Evolutionary conservation across 1,284 basidiomycete species (phyloP).

Genomic region (Phenoliferia sp.): DNA sequence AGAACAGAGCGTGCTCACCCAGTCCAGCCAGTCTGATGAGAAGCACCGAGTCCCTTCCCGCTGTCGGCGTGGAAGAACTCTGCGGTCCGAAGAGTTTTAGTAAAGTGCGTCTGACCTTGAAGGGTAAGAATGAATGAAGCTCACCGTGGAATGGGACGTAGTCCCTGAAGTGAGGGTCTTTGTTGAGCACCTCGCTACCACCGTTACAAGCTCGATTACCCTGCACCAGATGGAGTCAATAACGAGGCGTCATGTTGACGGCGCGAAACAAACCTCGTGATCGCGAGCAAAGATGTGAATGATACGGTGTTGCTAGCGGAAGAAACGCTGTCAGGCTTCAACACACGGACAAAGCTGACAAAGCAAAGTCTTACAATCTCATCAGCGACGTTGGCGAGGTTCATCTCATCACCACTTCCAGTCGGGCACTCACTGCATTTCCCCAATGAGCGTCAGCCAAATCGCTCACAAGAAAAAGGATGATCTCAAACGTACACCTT

Average conservation of each 20-base stretch:
- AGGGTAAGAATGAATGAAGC: slow-evolving; percentile 28
- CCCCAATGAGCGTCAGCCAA: neutral
- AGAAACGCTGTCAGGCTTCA: neutral
- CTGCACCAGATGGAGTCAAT: slow-evolving; percentile 46
- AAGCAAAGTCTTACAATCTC: slow-evolving; percentile 67
- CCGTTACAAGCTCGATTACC: slow-evolving; percentile 87
- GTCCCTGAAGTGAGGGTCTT: slow-evolving; percentile 93
- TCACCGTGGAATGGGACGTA: slow-evolving; percentile 92
- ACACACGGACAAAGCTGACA: neutral
- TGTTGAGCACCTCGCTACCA: slow-evolving; percentile 77
- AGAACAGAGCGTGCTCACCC: slow-evolving; percentile 7
- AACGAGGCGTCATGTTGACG: neutral
- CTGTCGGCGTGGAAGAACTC: slow-evolving; percentile 93
- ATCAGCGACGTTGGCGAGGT: slow-evolving; percentile 84
- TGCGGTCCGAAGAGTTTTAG: neutral
- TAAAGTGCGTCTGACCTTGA: slow-evolving; percentile 1
- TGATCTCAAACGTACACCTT: slow-evolving; percentile 50
- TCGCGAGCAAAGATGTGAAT: slow-evolving; percentile 96
- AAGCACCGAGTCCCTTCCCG: slow-evolving; percentile 87
- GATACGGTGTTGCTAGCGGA: slow-evolving; percentile 69
- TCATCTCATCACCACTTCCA: slow-evolving; percentile 89
- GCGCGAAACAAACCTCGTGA: slow-evolving; percentile 23
- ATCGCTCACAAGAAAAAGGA: neutral
- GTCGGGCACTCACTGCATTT: slow-evolving; percentile 73
- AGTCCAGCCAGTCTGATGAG: slow-evolving; percentile 92